Base-by-base conservation (phyloP, 139 green algal genomes). In the Closterium sp. region DNA sequence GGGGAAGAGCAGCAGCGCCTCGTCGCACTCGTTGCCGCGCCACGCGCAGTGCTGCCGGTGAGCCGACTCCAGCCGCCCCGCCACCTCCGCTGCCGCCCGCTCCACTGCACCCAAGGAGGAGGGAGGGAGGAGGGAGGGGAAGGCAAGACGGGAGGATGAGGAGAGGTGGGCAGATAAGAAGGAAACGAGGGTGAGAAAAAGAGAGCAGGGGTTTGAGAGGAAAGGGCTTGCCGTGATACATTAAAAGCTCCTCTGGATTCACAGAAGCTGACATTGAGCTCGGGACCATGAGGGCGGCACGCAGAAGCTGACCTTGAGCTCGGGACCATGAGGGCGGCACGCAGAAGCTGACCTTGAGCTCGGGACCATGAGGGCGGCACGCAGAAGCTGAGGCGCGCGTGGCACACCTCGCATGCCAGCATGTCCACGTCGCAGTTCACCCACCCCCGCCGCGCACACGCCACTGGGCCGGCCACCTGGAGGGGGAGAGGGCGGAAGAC, bases 391-490 rank as follows among this genome's bases (percentile, higher is more conserved):
- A 97, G 89, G 89, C 93, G 93, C 6, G 92, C 91, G 28, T 91
- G 86, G 94, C 96, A 97, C 12, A 91, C 93, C 92, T 97, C 95
- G 93, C 96, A 97, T 23, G 55, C 86, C 3, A 97, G 93, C 84
- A 94, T 88, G 93, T 97, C 96, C 9, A 87, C 34, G 4, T 81
- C 92, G 0, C 91, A 84, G 91, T 97, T 97, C 28, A 93, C 69
- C 96, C 96, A 97, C 4, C 96, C 96, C 2, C 94, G 89, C 10
- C 95, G 84, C 4, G 96, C 95, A 64, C 96, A 97, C n/a, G 94
- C 92, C 23, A 97, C 90, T 0, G 96, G 92, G 2, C 92, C 93
- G 6, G 96, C 95, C 3, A 84, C 38, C 1, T 89, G 87, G 9
- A 90, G 34, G 7, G 55, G 55, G 55, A 69, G 55, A 76, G 55